These are phyloP conservation scores for Colletotrichum aenigma DNA, from an alignment of 2,329 filamentous ascomycete genomes.

Conservation along the genomic window DNA sequence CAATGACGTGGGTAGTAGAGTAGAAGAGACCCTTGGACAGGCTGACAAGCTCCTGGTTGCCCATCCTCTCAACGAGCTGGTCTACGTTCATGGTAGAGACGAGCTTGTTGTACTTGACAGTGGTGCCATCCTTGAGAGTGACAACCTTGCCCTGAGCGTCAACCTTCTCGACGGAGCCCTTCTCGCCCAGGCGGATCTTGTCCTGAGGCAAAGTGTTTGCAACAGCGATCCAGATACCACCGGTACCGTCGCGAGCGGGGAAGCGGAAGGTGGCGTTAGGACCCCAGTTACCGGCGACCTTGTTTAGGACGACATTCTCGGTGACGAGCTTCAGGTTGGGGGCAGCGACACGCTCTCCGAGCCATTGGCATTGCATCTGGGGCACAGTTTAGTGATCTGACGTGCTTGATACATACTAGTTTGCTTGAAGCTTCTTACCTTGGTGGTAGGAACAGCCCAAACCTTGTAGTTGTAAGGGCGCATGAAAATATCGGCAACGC, in stretches of 20 bases:
- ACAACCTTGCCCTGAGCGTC: conserved; percentile 86
- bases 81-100: conserved; percentile 97
- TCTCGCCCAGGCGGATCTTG: conserved; percentile 88
- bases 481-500: conserved; percentile 97
- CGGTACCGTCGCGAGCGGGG: conserved; percentile 92
- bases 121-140: conserved; percentile 82
- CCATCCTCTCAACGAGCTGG: conserved; percentile 84
- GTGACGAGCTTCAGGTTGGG: conserved; percentile 94
- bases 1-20: conserved; percentile 96
- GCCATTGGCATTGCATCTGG: conserved; percentile 98
- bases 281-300: conserved; percentile 96
- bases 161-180: conserved; percentile 84
- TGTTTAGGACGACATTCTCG: conserved; percentile 93
- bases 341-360: conserved; percentile 96
- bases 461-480: conserved; percentile 99
- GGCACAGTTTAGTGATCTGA: neutral
- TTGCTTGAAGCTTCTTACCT: conserved; percentile 60
- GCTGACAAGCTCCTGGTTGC: conserved; percentile 79
- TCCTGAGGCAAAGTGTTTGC: conserved; percentile 90
- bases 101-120: conserved; percentile 88
- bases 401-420: neutral
- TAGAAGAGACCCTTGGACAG: conserved; percentile 94
- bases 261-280: conserved; percentile 99
- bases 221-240: conserved; percentile 98
- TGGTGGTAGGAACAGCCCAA: conserved; percentile 97